Evolutionary conservation across 2,329 filamentous ascomycete species (phyloP).

Genomic region (Mollisia scopiformis): DNA sequence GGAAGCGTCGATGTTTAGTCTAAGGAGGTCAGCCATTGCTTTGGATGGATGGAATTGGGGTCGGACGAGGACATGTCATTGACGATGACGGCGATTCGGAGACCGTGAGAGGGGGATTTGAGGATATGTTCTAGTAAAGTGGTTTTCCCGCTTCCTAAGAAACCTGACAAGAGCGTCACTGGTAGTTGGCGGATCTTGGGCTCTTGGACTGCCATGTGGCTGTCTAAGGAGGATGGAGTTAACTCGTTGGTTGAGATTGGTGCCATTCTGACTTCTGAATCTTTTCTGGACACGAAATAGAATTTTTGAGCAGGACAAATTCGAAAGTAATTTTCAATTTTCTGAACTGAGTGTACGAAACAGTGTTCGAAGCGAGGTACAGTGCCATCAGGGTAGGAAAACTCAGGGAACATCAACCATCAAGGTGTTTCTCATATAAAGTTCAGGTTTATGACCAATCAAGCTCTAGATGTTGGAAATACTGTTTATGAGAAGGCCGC

Average conservation of each 20-base stretch:
- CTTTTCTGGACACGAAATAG: background rate
- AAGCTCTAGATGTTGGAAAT: background rate
- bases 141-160: slow-evolving; percentile 58
- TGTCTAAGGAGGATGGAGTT: background rate
- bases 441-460: background rate
- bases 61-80: slow-evolving; percentile 69
- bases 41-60: background rate
- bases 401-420: background rate
- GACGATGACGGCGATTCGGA: slow-evolving; percentile 72
- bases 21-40: too few species aligned
- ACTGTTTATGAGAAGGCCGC: background rate
- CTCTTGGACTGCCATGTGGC: background rate
- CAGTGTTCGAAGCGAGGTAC: background rate
- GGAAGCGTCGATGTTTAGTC: slow-evolving; percentile 67
- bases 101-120: slow-evolving; percentile 62
- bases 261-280: background rate
- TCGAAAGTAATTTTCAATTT: background rate
- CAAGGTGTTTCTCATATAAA: background rate
- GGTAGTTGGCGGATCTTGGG: background rate
- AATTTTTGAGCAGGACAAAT: background rate
- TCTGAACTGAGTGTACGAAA: background rate
- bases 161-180: background rate
- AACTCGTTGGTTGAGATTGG: background rate
- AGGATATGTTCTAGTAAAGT: slow-evolving; percentile 72
- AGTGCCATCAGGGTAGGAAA: background rate